Base-by-base conservation (phyloP, 495 filamentous ascomycete species). In the Penicillium angulare region DNA sequence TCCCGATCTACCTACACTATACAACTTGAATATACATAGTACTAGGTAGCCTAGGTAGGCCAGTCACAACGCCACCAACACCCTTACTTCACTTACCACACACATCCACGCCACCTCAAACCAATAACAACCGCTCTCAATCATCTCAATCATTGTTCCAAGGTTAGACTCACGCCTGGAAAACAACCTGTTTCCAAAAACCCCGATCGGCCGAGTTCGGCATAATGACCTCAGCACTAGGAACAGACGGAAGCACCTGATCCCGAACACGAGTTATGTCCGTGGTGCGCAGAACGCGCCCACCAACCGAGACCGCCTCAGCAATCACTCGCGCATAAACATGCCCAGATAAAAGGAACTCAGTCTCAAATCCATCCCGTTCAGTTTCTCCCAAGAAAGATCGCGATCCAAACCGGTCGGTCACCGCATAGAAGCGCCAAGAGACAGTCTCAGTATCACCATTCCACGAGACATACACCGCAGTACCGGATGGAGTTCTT, bases 311-410 rank as follows among this genome's bases (percentile, higher is more conserved):
- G 17, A 69, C 46, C 7, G 53, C 48, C 9, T 64, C 49, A 6
- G 66, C 53, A 0, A 35, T 45, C 13, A 59, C 22, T 6, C 22
- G 39, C 7, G 31, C 21, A 29, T 57, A 54, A 3, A 27, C 27
- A 13, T 49, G 47, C 24, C 55, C 55, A 0, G 50, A 36, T 7
- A 70, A 26, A 1, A 46, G 15, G 27, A 71, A 55, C 1, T 59
- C 58, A 3, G 69, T 77, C 45, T 77, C 71, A 26, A 77, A 77
- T 0, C 71, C 64, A 22, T 26, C 56, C 7, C 72, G 64, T 24
- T 57, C 36, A 1, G 39, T 45, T 31, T 76, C 66, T 12, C 71
- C 73, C 41, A 74, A 43, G 48, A 58, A 72, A 9, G 60, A 48
- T 20, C 66, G 60, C 2, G 66, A 68, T 7, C 65, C 68, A 47